These are phyloP conservation scores for Centella asiatica DNA, from an alignment of 129 eudicot species.

Conservation along the genomic window DNA sequence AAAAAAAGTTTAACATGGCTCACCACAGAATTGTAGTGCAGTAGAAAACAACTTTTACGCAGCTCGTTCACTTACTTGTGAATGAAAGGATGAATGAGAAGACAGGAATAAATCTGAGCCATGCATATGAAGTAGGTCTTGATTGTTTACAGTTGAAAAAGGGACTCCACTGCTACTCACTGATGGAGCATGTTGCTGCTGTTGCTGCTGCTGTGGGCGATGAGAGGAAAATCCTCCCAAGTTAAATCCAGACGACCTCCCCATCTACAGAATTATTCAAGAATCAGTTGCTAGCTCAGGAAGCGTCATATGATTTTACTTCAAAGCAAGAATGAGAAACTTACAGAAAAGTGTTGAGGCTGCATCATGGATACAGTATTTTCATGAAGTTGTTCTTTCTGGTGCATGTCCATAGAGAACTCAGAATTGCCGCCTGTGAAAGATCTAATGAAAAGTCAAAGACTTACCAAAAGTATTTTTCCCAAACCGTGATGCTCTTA, in stretches of 20 bases:
- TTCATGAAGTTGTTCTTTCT: constrained; percentile 85
- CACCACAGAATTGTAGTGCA: background rate
- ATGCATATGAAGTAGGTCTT: constrained; percentile 65
- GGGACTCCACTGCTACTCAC: constrained; percentile 44
- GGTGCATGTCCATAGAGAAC: constrained; percentile 79
- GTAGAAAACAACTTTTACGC: background rate
- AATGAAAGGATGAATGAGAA: constrained; percentile 51
- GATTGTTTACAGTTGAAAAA: constrained; percentile 51
- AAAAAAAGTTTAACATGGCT: background rate
- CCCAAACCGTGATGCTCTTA: no score
- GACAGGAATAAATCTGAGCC: constrained; percentile 67
- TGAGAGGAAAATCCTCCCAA: constrained; percentile 65
- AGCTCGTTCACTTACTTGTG: constrained; percentile 38
- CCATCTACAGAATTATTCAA: constrained; percentile 38
- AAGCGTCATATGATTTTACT: background rate
- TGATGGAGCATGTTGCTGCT: constrained; percentile 44
- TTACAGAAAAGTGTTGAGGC: constrained; percentile 78
- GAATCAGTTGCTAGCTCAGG: constrained; percentile 1
- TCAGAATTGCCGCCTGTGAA: constrained; percentile 80
- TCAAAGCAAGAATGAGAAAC: constrained; percentile 13
- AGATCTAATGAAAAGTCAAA: constrained; percentile 14
- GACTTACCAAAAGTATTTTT: no score
- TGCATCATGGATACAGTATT: constrained; percentile 69
- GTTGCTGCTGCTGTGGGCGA: constrained; percentile 69
- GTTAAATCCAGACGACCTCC: constrained; percentile 75